These are phyloP conservation scores for Hanseniaspora pseudoguilliermondii DNA, from an alignment of 805 yeast species.

Conservation along the genomic window DNA sequence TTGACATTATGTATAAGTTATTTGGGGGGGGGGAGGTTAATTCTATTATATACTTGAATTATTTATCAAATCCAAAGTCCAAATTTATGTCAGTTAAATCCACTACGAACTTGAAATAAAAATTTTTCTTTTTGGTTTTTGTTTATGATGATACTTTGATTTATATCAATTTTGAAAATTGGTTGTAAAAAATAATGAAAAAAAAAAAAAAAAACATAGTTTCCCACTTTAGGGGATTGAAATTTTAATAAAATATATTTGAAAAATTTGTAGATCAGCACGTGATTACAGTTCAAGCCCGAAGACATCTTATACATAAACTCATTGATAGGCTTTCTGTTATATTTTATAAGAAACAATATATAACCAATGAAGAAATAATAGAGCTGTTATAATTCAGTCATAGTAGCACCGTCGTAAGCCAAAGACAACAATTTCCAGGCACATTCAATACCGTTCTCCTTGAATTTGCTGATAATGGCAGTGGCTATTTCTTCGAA, in stretches of 20 bases:
- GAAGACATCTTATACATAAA: too few relatives aligned
- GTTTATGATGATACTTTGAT: background rate
- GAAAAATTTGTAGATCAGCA: background rate
- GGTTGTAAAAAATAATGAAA: background rate
- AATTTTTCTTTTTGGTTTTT: too few relatives aligned
- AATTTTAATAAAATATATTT: background rate
- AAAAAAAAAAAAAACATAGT: background rate
- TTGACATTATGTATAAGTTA: background rate
- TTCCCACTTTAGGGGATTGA: too few relatives aligned
- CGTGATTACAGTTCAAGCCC: too few relatives aligned
- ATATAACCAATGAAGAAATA: background rate
- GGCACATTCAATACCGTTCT: constrained; percentile 54
- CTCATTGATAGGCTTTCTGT: too few relatives aligned
- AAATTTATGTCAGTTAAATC: too few relatives aligned
- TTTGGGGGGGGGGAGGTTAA: too few relatives aligned
- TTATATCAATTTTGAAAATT: background rate
- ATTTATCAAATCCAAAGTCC: too few relatives aligned
- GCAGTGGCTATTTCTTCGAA: constrained; percentile 71
- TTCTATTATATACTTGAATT: too few relatives aligned
- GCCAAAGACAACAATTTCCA: constrained; percentile 85
- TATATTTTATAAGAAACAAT: too few relatives aligned
- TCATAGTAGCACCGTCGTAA: constrained; percentile 66
- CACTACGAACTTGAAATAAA: too few relatives aligned
- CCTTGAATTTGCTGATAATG: constrained; percentile 55
- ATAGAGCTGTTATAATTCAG: background rate